Evolutionary conservation across 1,139 yeast genomes (phyloP).

Genomic region (Protomyces inundatus): DNA sequence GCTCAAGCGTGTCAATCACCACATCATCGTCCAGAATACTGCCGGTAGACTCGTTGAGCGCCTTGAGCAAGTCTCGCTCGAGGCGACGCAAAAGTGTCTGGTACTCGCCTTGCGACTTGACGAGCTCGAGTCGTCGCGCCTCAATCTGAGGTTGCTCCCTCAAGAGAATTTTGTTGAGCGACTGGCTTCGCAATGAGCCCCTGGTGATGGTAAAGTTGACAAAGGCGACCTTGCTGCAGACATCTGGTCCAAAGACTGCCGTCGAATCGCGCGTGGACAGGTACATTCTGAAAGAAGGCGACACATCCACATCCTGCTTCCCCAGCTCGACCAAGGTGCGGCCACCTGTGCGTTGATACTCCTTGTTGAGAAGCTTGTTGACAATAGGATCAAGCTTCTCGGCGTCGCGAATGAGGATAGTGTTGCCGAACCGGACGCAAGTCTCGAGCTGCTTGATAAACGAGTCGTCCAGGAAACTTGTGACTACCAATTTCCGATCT

Average conservation of each 20-base stretch:
- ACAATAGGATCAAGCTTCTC: slow-evolving; percentile 74
- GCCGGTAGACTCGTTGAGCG: slow-evolving; percentile 56
- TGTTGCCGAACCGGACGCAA: slow-evolving; percentile 77
- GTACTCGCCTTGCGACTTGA: slow-evolving; percentile 57
- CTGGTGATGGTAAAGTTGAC: slow-evolving; percentile 70
- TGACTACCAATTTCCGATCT: slow-evolving; percentile 46
- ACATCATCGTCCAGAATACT: slow-evolving; percentile 64
- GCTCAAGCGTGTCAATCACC: slow-evolving; percentile 57
- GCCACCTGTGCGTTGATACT: slow-evolving; percentile 64
- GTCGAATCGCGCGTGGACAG: slow-evolving; percentile 54
- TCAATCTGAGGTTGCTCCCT: slow-evolving; percentile 65
- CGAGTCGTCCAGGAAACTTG: slow-evolving; percentile 71
- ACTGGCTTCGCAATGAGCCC: slow-evolving; percentile 59
- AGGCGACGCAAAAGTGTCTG: slow-evolving; percentile 50
- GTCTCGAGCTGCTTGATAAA: slow-evolving; percentile 69
- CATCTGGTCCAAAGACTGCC: slow-evolving; percentile 50
- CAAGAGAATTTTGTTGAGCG: slow-evolving; percentile 54
- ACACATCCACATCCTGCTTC: slow-evolving; percentile 58
- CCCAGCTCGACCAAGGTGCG: slow-evolving; percentile 60
- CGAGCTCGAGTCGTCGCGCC: slow-evolving; percentile 49
- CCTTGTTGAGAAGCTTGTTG: slow-evolving; percentile 56
- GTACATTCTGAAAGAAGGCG: slow-evolving; percentile 57
- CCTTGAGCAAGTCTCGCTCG: slow-evolving; percentile 57
- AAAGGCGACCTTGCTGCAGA: slow-evolving; percentile 56
- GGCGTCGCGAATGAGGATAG: slow-evolving; percentile 67